phyloP scores from a whole-genome alignment of 106 monocot genomes.

The Acanthochlamys bracteata region DNA sequence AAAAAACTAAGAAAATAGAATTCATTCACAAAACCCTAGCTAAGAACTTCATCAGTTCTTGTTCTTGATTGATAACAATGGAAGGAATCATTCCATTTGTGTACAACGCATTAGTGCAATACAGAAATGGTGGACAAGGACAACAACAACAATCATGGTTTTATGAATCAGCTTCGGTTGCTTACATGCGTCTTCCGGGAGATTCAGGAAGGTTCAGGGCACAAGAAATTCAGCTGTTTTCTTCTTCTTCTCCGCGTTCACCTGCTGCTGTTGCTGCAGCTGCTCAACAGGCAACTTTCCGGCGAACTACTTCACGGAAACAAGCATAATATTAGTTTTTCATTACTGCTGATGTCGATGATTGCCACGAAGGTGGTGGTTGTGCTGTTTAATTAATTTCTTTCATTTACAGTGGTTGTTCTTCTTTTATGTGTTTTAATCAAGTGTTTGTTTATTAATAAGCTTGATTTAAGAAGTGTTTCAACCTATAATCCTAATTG shows the following conservation, averaged over 20 bases:
- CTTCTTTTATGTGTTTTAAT: too few relatives aligned
- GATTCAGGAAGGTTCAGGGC: slow-evolving; percentile 27
- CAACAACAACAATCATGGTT: slow-evolving; percentile 20
- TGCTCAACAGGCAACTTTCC: slow-evolving; percentile 5
- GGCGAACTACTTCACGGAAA: slow-evolving; percentile 3
- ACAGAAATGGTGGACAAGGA: slow-evolving; percentile 22
- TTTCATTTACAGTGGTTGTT: too few relatives aligned
- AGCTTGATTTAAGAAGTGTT: too few relatives aligned
- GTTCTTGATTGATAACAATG: too few relatives aligned
- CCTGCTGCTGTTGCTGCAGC: neutral
- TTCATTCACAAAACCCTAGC: too few relatives aligned
- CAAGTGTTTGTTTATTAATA: too few relatives aligned
- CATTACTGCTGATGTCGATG: too few relatives aligned
- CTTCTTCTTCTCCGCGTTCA: slow-evolving; percentile 4
- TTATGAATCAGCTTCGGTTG: slow-evolving; percentile 22
- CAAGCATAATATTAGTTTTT: slow-evolving; percentile 4
- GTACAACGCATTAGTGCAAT: slow-evolving; percentile 41
- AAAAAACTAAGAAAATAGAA: too few relatives aligned
- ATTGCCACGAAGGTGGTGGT: too few relatives aligned
- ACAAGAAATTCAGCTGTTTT: slow-evolving; percentile 11
- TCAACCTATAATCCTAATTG: too few relatives aligned
- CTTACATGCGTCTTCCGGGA: slow-evolving; percentile 27
- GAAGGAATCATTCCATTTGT: slow-evolving; percentile 58
- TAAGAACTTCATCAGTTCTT: too few relatives aligned
- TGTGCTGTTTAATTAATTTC: too few relatives aligned